Evolutionary conservation across 441 rosid genomes (phyloP).

Genomic region (Cnidoscolus chayamansa): DNA sequence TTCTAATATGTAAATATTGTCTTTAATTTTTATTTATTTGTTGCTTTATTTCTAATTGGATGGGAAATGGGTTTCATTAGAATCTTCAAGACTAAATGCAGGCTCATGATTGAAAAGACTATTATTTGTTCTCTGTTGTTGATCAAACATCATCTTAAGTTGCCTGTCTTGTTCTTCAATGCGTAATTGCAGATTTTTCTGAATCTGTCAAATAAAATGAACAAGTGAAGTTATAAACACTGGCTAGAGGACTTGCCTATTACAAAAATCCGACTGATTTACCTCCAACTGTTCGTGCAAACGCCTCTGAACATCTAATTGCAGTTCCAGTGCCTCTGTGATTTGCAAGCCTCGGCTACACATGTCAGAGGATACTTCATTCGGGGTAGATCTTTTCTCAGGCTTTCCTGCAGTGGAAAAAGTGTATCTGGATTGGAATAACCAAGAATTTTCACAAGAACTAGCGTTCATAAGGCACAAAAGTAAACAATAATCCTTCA

Average conservation of each 20-base stretch:
- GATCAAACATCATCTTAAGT: conserved; percentile 72
- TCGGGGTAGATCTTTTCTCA: conserved; percentile 40
- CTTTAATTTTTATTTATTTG: no score
- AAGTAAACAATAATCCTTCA: not conserved
- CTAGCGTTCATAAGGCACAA: not conserved
- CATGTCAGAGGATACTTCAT: conserved; percentile 27
- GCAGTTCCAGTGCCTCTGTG: conserved; percentile 75
- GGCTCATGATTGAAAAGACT: conserved; percentile 34
- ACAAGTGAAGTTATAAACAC: not conserved
- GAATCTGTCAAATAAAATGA: conserved; percentile 43
- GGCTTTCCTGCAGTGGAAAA: conserved; percentile 50
- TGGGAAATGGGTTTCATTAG: conserved; percentile 41
- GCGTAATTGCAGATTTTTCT: conserved; percentile 61
- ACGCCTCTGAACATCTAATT: conserved; percentile 77
- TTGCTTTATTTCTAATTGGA: conserved; percentile 29
- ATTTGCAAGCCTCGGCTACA: conserved; percentile 59
- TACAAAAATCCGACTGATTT: conserved; percentile 9
- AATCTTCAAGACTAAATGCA: conserved; percentile 38
- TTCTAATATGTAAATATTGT: no score
- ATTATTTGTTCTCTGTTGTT: conserved; percentile 55
- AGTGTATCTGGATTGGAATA: conserved; percentile 1
- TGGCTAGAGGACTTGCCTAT: not conserved
- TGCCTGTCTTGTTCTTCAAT: conserved; percentile 88
- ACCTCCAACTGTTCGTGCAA: conserved; percentile 94
- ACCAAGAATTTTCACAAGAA: not conserved